A percentile compares a stretch with the other conserved stretches of the same genome.
Conservation (phyloP, 2,329 filamentous ascomycete genomes). For the Epichloe coenophiala region DNA sequence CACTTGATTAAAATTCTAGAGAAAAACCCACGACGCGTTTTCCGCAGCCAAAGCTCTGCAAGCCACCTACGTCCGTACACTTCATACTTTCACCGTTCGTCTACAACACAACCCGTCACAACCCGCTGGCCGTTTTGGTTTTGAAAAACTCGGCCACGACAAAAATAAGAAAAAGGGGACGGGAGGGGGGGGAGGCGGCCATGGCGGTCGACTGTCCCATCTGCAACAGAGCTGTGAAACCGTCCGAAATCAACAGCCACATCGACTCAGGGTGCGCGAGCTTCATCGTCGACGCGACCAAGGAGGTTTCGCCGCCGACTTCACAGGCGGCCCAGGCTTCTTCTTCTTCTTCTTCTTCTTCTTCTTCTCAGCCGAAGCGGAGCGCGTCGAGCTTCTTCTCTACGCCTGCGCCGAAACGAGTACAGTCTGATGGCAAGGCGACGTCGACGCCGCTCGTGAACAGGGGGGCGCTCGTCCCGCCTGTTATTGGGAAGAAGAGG, state of each 20-base stretch:
- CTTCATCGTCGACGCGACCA: slow-evolving; percentile 42
- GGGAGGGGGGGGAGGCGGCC: background rate
- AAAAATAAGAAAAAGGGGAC: background rate
- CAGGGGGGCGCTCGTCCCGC: slow-evolving; percentile 11
- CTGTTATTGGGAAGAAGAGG: slow-evolving; percentile 32
- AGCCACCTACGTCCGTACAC: too few relatives aligned
- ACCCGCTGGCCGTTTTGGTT: too few relatives aligned
- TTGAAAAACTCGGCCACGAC: too few relatives aligned
- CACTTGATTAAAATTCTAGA: too few relatives aligned
- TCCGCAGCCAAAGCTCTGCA: too few relatives aligned
- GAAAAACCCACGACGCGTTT: too few relatives aligned
- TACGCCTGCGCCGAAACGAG: slow-evolving; percentile 44
- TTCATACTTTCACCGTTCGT: too few relatives aligned
- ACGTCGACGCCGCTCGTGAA: slow-evolving; percentile 21
- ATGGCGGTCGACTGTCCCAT: slow-evolving; percentile 63
- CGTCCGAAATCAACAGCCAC: slow-evolving; percentile 73
- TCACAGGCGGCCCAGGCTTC: slow-evolving; percentile 6
- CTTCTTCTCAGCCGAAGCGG: slow-evolving; percentile 34
- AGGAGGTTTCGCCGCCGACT: slow-evolving; percentile 17
- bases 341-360: too few relatives aligned
- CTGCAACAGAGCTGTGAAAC: slow-evolving; percentile 59
- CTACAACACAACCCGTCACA: too few relatives aligned
- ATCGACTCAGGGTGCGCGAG: slow-evolving; percentile 71
- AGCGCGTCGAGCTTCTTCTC: slow-evolving; percentile 47
- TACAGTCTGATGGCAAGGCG: slow-evolving; percentile 18